phyloP scores from a whole-genome alignment of 345 rosid species.

The Euclidium syriacum region DNA sequence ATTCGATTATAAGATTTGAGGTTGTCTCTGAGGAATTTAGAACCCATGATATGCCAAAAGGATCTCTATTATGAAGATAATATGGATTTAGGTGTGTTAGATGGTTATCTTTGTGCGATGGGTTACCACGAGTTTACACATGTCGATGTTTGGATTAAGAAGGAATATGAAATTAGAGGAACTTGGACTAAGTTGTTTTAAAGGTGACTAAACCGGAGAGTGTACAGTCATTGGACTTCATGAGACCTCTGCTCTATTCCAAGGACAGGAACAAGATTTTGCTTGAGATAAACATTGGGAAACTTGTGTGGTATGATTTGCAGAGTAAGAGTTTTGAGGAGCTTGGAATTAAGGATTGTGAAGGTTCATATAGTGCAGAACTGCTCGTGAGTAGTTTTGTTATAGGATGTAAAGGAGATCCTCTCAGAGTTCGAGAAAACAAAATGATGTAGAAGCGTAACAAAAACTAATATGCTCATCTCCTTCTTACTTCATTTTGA shows the following conservation, averaged over 20 bases:
- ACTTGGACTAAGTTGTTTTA: constrained; percentile 53
- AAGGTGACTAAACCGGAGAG: constrained; percentile 22
- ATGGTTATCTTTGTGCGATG: constrained; percentile 39
- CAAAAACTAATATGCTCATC: constrained; percentile 37
- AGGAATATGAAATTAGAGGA: constrained; percentile 39
- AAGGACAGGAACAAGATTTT: constrained; percentile 37
- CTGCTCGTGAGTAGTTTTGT: constrained; percentile 46
- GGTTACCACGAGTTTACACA: constrained; percentile 20
- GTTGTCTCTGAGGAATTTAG: constrained; percentile 34
- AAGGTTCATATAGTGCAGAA: constrained; percentile 25
- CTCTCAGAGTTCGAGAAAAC: neutral
- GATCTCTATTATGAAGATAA: neutral
- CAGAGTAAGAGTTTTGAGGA: constrained; percentile 22
- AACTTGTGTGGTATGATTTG: constrained; percentile 52
- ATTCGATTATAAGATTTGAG: constrained; percentile 40
- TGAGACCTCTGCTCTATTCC: constrained; percentile 46
- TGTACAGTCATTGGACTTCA: constrained; percentile 20
- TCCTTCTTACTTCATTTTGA: neutral
- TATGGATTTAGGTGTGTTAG: constrained; percentile 40
- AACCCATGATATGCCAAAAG: constrained; percentile 35
- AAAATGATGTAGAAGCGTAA: too few species aligned
- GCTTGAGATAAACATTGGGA: constrained; percentile 36
- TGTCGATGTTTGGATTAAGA: constrained; percentile 63
- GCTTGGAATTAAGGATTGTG: constrained; percentile 31
- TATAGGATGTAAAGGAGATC: constrained; percentile 27